Base-by-base conservation (phyloP, 495 filamentous ascomycete species). In the Talaromyces wortmannii region DNA sequence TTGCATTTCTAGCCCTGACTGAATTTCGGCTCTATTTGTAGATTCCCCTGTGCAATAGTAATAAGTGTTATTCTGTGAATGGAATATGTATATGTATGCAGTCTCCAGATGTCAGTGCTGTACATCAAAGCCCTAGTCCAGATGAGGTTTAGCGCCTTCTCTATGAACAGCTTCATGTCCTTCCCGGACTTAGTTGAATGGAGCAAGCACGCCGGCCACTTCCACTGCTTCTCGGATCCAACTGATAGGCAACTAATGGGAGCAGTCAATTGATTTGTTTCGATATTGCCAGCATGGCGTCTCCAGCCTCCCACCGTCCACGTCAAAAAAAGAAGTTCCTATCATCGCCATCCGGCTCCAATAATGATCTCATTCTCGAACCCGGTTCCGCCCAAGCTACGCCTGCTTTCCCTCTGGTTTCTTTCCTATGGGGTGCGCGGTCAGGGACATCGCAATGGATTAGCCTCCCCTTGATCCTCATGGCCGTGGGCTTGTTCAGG, bases 401-500 rank as follows among this genome's bases (percentile, higher is more conserved):
- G 50, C 72, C 85, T 33, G 79, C 87, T 4, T 97, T 96, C 63
- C 94, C 94, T 4, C 78, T 98, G 7, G 92, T 89, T 16, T 86
- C 90, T 16, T 89, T 97, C 61, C 80, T 97, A 31, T 96, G 94
- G 89, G 90, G 92, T 42, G 88, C 91, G 23, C 83, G 90, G 33
- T 85, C 86, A 53, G 82, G 82, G 10, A 81, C 86, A 15, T 95
- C 92, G 23, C 89, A 94, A 91, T 98, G 94, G 95, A 82, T 96
- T 57, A 79, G 90, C 12, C 73, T 98, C 12, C 91, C 94, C 0
- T 70, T 94, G 54, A 86, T 95, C 5, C 71, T 97, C 31, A 96
- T 97, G 89, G 80, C 78, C 12, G 90, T 83, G n/a, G 89, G 91
- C 54, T 81, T 98, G 17, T 96, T 96, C 68, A 77, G 94, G 50